Evolutionary conservation across 1,139 yeast genomes (phyloP).

Genomic region (Suhomyces atakaporum): DNA sequence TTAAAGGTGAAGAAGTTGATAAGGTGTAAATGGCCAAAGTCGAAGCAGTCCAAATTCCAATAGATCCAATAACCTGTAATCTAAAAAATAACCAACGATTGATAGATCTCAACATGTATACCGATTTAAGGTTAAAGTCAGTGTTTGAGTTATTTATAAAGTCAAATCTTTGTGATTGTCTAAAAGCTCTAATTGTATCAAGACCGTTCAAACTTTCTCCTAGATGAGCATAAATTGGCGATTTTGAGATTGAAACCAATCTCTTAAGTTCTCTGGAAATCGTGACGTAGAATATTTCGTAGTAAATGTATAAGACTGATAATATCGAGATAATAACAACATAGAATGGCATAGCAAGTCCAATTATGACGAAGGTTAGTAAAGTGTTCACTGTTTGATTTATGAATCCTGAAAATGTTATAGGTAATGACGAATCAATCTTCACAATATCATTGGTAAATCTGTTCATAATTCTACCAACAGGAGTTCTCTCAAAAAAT

Average conservation of each 20-base stretch:
- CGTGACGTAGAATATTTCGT: constrained; percentile 54
- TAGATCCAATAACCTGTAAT: constrained; percentile 66
- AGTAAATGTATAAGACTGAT: constrained; percentile 50
- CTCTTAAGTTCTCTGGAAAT: constrained; percentile 60
- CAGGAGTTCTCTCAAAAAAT: constrained; percentile 34
- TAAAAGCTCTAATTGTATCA: constrained; percentile 59
- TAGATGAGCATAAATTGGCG: constrained; percentile 66
- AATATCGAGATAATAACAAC: constrained; percentile 42
- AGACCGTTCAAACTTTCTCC: constrained; percentile 64
- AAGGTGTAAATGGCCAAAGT: constrained; percentile 45
- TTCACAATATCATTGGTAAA: constrained; percentile 72
- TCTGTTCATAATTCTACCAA: constrained; percentile 39
- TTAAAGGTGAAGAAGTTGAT: constrained; percentile 35
- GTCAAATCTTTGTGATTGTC: constrained; percentile 54
- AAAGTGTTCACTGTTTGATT: constrained; percentile 43
- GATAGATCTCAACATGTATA: constrained; percentile 55
- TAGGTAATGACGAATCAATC: constrained; percentile 56
- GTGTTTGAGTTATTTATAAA: constrained; percentile 59
- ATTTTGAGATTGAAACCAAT: constrained; percentile 29
- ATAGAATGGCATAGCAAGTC: constrained; percentile 53
- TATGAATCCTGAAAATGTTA: constrained; percentile 46
- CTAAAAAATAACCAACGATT: constrained; percentile 77
- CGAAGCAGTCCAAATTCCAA: constrained; percentile 63
- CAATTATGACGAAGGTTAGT: constrained; percentile 53
- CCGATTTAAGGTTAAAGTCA: constrained; percentile 62